A percentile compares a stretch with the other conserved stretches of the same genome.
phyloP scores from a whole-genome alignment of 2,329 filamentous ascomycete species.

The Colletotrichum sp. region DNA sequence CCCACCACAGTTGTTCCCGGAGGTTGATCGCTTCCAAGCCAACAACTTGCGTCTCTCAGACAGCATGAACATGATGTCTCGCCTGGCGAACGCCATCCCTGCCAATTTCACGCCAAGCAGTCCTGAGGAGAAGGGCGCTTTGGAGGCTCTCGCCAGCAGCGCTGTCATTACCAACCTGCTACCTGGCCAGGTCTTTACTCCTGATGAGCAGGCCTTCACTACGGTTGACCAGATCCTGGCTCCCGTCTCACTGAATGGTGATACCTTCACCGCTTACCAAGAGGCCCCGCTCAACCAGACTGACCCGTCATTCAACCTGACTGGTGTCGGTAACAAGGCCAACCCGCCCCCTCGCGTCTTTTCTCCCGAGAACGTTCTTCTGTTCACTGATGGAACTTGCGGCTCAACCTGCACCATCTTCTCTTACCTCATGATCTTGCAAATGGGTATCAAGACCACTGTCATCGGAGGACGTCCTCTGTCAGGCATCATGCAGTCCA shows the following conservation, averaged over 20 bases:
- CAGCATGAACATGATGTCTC: slow-evolving; percentile 47
- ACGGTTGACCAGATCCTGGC: slow-evolving; percentile 34
- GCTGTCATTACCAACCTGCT: slow-evolving; percentile 48
- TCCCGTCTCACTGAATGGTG: slow-evolving; percentile 42
- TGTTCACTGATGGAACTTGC: slow-evolving; percentile 61
- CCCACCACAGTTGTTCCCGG: slow-evolving; percentile 50
- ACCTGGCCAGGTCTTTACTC: slow-evolving; percentile 54
- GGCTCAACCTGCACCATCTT: slow-evolving; percentile 62
- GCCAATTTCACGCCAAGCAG: slow-evolving; percentile 32
- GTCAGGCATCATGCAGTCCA: slow-evolving; percentile 50
- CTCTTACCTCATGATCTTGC: slow-evolving; percentile 55
- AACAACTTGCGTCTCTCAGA: slow-evolving; percentile 57
- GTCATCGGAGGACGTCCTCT: slow-evolving; percentile 50
- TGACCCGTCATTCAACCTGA: slow-evolving; percentile 42
- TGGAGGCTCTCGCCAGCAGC: slow-evolving; percentile 51
- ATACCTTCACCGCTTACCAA: slow-evolving; percentile 54
- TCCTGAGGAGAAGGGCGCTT: slow-evolving; percentile 41
- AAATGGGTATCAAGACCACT: slow-evolving; percentile 53
- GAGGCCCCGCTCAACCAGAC: slow-evolving; percentile 42
- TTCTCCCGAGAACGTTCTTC: slow-evolving; percentile 54
- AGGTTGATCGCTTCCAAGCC: slow-evolving; percentile 51
- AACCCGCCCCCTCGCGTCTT: slow-evolving; percentile 52
- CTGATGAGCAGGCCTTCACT: slow-evolving; percentile 34
- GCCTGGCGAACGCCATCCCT: slow-evolving; percentile 35
- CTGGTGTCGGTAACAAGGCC: slow-evolving; percentile 43